Evolutionary conservation across 2,329 filamentous ascomycete species (phyloP).

Genomic region (Neofusicoccum sp.): DNA sequence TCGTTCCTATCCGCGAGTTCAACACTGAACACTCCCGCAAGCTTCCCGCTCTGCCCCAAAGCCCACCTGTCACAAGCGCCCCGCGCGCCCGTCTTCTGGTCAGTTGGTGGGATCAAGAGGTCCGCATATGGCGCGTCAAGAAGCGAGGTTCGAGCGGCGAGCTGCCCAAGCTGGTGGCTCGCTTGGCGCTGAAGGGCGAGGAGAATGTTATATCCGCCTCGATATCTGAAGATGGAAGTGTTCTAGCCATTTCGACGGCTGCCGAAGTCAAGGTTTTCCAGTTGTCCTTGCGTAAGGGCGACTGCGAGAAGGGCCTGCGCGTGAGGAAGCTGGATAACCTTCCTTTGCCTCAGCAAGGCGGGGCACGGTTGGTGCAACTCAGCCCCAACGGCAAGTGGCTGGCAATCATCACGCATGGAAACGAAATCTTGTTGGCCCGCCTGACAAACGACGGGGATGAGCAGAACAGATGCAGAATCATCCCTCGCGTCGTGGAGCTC

Average conservation of each 20-base stretch:
- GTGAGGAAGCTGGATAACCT: constrained; percentile 72
- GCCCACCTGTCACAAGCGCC: constrained; percentile 72
- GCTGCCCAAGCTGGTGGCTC: constrained; percentile 44
- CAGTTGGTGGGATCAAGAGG: constrained; percentile 89
- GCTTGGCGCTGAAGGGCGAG: constrained; percentile 58
- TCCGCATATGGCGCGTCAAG: constrained; percentile 76
- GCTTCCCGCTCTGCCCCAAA: constrained; percentile 82
- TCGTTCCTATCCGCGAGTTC: constrained; percentile 77
- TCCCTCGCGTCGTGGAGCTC: constrained; percentile 43
- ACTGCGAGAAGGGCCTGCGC: constrained; percentile 62
- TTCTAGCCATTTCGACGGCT: constrained; percentile 76
- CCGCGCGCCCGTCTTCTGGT: constrained; percentile 73
- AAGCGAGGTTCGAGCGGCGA: constrained; percentile 50
- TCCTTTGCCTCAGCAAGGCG: constrained; percentile 50
- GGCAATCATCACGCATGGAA: constrained; percentile 53
- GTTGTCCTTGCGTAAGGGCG: constrained; percentile 57
- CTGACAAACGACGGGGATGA: constrained; percentile 47
- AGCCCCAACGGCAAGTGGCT: constrained; percentile 74
- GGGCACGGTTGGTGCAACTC: constrained; percentile 70
- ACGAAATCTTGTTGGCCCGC: constrained; percentile 51
- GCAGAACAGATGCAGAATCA: constrained; percentile 39
- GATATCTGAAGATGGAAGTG: constrained; percentile 70
- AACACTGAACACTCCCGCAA: constrained; percentile 79
- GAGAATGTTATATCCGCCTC: constrained; percentile 78
- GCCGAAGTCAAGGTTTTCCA: constrained; percentile 78